Base-by-base conservation (phyloP, 805 yeast genomes). In the Wickerhamiella musiphila region DNA sequence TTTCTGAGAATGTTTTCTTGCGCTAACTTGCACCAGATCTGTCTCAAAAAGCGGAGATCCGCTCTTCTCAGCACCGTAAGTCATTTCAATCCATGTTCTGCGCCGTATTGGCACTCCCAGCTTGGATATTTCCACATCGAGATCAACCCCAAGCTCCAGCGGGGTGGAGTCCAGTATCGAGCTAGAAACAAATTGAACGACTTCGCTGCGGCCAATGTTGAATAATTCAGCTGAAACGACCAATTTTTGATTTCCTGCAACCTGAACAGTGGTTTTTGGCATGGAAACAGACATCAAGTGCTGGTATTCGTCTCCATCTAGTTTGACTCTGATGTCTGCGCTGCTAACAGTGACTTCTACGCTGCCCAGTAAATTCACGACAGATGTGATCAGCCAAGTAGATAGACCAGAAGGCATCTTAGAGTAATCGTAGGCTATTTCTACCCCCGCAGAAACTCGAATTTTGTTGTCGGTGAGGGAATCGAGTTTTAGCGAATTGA, bases 151-250 rank as follows among this genome's bases (percentile, higher is more conserved):
- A 10, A 43, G 3, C 2, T 22, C 21, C 8, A 41, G 26, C 5
- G 35, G 30, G 18, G 27, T 12, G 15, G 29, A 35, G 7, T 11
- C 13, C 11, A 41, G 31, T 3, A 35, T 24, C 22, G 22, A 21
- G 16, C 25, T 21, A 2, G 29, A 37, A 6, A 42, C 23, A 7
- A 4, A 12, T 11, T 39, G 39, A 3, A 43, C 22, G 4, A 37
- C 34, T 6, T 33, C 37, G 5, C 40, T 10, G 8, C 42, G 36
- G 12, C 48, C 48, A 11, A 37, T 35, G 23, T 44, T 42, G 13
- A 18, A 19, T 9, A 43, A 9, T 14, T 13, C 11, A n/a, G n/a
- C n/a, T n/a, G n/a, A n/a, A n/a, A n/a, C n/a, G n/a, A n/a, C n/a
- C n/a, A n/a, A n/a, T n/a, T n/a, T n/a, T n/a, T n/a, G n/a, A n/a